Evolutionary conservation across 768 basidiomycete species (phyloP), one percentile per base, ranked within the genome.

Genomic region (Russula griseocarnosa): DNA sequence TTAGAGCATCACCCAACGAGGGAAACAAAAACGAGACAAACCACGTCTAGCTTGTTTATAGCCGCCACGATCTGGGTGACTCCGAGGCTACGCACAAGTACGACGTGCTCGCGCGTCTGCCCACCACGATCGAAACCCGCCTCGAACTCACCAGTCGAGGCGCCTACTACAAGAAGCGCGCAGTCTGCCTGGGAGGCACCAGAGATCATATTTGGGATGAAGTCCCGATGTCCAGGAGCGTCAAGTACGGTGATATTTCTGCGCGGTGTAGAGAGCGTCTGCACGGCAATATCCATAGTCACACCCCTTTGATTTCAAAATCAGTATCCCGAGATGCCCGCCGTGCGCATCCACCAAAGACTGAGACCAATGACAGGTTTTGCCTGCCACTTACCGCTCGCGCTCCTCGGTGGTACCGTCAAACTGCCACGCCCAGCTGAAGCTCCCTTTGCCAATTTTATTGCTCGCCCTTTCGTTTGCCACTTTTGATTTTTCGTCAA

Each of bases 181-280:
- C 92, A 92, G 69, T 98, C 97, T 0, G 96, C 97, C 74, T 98
- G 97, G 2, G 95, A 87, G 8, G 97, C 96, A 1, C 97, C 97
- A 0, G 95, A 98, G 58, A 99, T 99, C 96, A 98, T 98, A 72
- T 98, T 98, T 1, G 97, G 97, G 66, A 99, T 90, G 70, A 98
- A 98, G 71, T 99, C 97, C 68, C 87, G 89, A 75, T 99, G 97
- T 0, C 97, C 97, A 0, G 97, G 97, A 0, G 96, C 96, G 70
- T 99, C 97, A 34, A 99, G 83, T n/a, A 99, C 84, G 1, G 94
- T 97, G 68, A 98, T 86, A 66, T 86, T 82, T 55, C 90, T 82
- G 67, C 87, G 81, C 0, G 84, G 77, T 0, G 94, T 98, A 6
- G 81, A 73, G 63, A 93, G 78, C 50, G 86, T 84, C 70, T 94